Conservation (phyloP, 257 asterid species). For the Parsonsia alboflavescens region DNA sequence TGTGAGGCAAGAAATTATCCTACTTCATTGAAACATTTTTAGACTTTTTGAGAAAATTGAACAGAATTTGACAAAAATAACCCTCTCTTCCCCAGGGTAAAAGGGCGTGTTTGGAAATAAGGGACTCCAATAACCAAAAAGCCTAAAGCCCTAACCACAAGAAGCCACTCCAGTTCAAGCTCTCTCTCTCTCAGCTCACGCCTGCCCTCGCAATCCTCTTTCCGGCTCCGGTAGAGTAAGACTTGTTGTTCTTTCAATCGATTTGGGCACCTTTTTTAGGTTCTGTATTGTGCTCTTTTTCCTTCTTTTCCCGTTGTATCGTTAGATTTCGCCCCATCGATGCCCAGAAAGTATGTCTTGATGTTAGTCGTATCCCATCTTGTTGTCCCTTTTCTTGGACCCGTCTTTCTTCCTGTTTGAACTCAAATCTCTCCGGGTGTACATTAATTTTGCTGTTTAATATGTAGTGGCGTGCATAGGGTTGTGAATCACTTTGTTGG, state of each 20-base stretch:
- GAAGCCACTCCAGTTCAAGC: not conserved
- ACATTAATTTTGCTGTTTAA: not conserved
- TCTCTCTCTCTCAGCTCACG: not conserved
- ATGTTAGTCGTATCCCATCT: not conserved
- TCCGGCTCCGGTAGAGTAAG: not conserved
- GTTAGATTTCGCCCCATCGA: not conserved
- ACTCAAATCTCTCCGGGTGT: not conserved
- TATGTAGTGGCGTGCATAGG: not conserved
- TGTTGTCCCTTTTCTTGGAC: not conserved
- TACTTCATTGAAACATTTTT: no score
- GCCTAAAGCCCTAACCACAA: constrained; percentile 9
- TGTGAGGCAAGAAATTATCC: no score
- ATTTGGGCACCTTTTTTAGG: not conserved
- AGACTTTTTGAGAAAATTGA: not conserved
- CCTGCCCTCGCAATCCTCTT: not conserved
- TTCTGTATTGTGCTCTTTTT: not conserved
- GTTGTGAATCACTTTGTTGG: no score
- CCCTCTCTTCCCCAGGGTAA: no score
- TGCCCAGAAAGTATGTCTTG: not conserved
- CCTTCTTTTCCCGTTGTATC: not conserved
- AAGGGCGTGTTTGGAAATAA: not conserved
- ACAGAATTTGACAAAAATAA: no score
- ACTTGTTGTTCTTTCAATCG: not conserved
- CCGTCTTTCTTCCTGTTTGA: not conserved
- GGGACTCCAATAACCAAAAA: not conserved